Conservation (phyloP, 306 rosid genomes). For the Rubus parviflorus region DNA sequence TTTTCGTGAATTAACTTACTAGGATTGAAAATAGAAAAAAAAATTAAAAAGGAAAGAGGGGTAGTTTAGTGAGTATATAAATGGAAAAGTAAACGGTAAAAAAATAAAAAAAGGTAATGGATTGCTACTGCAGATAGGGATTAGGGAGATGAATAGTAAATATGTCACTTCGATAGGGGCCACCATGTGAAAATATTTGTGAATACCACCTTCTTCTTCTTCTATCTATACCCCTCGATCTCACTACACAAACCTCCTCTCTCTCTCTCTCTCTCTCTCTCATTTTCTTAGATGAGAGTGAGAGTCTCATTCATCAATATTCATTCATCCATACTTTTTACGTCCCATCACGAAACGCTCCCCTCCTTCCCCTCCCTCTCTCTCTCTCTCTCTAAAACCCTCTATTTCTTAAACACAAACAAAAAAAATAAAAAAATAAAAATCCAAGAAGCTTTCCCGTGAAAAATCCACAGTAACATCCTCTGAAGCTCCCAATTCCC, state of each 20-base stretch:
- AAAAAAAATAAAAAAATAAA: not conserved
- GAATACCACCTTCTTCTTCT: constrained; percentile 19
- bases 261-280: not conserved
- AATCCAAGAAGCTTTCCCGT: constrained; percentile 38
- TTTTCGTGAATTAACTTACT: too few relatives aligned
- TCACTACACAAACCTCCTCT: constrained; percentile 5
- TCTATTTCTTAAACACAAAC: not conserved
- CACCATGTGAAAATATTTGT: constrained; percentile 54
- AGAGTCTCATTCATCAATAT: constrained; percentile 33
- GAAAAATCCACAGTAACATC: constrained; percentile 12
- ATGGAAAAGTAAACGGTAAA: not conserved
- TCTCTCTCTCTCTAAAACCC: constrained; percentile 1
- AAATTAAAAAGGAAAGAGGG: too few relatives aligned
- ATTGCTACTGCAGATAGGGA: not conserved
- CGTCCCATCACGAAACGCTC: constrained; percentile 72
- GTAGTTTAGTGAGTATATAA: not conserved
- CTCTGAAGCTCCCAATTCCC: not conserved
- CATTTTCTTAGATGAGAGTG: not conserved
- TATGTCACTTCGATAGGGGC: constrained; percentile 52
- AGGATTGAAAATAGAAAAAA: too few relatives aligned
- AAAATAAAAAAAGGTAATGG: not conserved
- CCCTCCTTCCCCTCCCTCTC: constrained; percentile 3
- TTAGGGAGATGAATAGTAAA: constrained; percentile 38
- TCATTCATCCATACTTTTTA: constrained; percentile 61
- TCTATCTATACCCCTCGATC: not conserved